Percentiles rank a stretch among this genome's conserved stretches.
Conservation (phyloP, 805 yeast species). For the Myxozyma geophila region DNA sequence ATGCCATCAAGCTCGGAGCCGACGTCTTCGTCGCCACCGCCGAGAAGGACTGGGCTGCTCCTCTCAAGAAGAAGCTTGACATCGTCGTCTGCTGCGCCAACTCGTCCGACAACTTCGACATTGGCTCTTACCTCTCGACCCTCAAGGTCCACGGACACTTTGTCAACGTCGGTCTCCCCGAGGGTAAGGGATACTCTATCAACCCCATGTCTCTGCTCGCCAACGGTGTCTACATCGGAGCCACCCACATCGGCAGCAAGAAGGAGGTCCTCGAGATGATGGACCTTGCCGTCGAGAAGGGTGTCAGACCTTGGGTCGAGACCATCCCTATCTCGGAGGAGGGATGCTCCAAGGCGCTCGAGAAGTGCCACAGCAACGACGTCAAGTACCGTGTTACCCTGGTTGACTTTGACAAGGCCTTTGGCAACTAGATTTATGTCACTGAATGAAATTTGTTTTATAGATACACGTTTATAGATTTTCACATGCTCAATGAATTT, state of each 20-base stretch:
- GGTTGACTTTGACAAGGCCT: conserved; percentile 51
- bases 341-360: conserved; percentile 46
- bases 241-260: conserved; percentile 67
- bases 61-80: conserved; percentile 50
- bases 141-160: conserved; percentile 63
- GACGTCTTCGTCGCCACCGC: conserved; percentile 56
- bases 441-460: background rate
- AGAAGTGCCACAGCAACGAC: conserved; percentile 45
- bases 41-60: conserved; percentile 47
- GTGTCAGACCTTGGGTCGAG: conserved; percentile 40
- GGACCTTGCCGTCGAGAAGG: conserved; percentile 61
- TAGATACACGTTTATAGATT: background rate
- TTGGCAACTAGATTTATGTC: conserved; percentile 28
- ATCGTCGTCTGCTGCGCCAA: conserved; percentile 59
- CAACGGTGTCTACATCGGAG: conserved; percentile 55
- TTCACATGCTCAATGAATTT: background rate
- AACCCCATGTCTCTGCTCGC: conserved; percentile 28
- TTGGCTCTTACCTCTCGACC: conserved; percentile 53
- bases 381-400: conserved; percentile 52
- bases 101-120: conserved; percentile 55
- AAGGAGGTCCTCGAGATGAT: conserved; percentile 69
- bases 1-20: conserved; percentile 60
- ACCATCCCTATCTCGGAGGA: conserved; percentile 47
- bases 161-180: conserved; percentile 70
- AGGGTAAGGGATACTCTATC: conserved; percentile 34